Evolutionary conservation across 106 monocot species (phyloP), one percentile per base, ranked within the genome.

Genomic region (Iris macrosiphon): DNA sequence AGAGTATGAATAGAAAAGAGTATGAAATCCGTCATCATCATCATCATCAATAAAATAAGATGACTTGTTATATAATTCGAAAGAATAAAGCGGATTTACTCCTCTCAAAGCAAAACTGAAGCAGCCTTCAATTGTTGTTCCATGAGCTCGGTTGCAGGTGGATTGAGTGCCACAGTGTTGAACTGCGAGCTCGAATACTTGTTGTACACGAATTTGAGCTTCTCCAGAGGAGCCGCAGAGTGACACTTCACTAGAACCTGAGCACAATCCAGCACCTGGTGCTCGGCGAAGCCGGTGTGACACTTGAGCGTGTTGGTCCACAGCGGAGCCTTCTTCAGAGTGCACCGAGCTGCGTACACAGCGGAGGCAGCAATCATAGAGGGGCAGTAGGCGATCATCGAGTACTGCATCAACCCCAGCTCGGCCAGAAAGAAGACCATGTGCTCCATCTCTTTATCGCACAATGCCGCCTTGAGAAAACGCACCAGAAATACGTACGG

Each of bases 341-440:
- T 77, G 40, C 72, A 77, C 0, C 62, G 33, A 13, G 85, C 80
- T 1, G 80, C 69, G 34, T 86, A 80, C 3, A 86, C 76, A 15
- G 86, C 77, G 25, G 85, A 65, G 17, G 85, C 80, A 31, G 85
- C 85, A 19, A 86, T 9, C 69, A 66, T 69, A 0, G 80, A 86
- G 0, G 85, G 80, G 39, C 73, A 54, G n/a, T 49, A 72, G 31
- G 16, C 62, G 48, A 76, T 37, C 73, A 73, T 27, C 0, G 63
- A 50, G 49, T 85, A 85, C 34, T 86, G 85, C 73, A 67, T 80
- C 56, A 86, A 41, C 1, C 66, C 69, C 42, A 86, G 52, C 40
- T 86, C 80, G 14, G 80, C 76, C 13, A 72, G 71, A 73, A 80
- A 86, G 65, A 73, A 80, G 3, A 73, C 58, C 85, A 86, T 79